Percentiles rank a stretch among this genome's conserved stretches.
These are phyloP conservation scores for Backusella tuberculispora DNA, from an alignment of 192 early-diverging fungal species.

Conservation along the genomic window DNA sequence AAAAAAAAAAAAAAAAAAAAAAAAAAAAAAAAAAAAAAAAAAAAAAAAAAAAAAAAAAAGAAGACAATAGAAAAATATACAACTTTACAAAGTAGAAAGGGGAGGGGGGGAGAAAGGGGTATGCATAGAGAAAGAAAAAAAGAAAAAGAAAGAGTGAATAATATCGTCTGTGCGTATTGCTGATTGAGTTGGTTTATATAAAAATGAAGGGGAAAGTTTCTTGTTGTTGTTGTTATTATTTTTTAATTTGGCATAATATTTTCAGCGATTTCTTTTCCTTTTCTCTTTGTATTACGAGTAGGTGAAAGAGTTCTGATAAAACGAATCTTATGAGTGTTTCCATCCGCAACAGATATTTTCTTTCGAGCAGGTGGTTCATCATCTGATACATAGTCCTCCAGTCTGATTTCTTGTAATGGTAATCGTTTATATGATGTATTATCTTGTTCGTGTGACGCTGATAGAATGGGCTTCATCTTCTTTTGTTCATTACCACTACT, in stretches of 20 bases:
- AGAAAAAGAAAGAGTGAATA: not conserved
- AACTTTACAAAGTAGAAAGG: not conserved
- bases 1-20: no score
- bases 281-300: constrained; percentile 11
- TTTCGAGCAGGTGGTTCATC: constrained; percentile 20
- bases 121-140: not conserved
- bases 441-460: constrained; percentile 6
- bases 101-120: not conserved
- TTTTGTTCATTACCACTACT: not conserved
- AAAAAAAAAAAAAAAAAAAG: no score
- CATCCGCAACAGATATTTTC: not conserved
- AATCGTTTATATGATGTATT: not conserved
- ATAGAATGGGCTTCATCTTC: not conserved
- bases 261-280: constrained; percentile 14
- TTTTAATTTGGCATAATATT: constrained; percentile 8
- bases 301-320: constrained; percentile 11
- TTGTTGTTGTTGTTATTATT: not conserved
- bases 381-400: constrained; percentile 21
- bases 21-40: no score
- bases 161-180: not conserved
- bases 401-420: constrained; percentile 16
- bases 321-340: not conserved
- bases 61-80: no score
- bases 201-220: constrained; percentile 1
- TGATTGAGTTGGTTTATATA: not conserved